phyloP scores from a whole-genome alignment of 805 yeast genomes.

The Scheffersomyces amazonensis region DNA sequence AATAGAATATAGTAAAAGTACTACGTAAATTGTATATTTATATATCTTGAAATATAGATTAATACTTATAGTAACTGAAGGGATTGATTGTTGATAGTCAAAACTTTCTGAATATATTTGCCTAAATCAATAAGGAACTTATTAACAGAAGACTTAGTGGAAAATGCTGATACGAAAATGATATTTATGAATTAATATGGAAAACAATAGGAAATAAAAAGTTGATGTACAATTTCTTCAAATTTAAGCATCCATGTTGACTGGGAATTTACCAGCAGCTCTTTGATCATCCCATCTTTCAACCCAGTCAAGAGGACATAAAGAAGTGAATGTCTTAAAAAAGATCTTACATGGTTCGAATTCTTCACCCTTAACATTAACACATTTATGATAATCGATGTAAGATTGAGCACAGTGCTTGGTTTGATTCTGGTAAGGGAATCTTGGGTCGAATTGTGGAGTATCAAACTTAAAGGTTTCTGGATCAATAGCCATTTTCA shows the following conservation, averaged over 20 bases:
- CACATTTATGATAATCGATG: constrained; percentile 97
- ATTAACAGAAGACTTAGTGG: not conserved
- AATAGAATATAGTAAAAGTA: too few species aligned
- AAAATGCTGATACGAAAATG: too few species aligned
- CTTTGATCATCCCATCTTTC: constrained; percentile 89
- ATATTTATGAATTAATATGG: too few species aligned
- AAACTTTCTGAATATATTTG: too few species aligned
- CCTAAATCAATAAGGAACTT: not conserved
- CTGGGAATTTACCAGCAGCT: constrained; percentile 48
- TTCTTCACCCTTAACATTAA: constrained; percentile 95
- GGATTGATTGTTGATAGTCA: too few species aligned
- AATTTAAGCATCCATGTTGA: constrained; percentile 28
- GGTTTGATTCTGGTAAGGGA: constrained; percentile 97
- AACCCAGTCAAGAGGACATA: constrained; percentile 83
- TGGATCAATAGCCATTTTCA: constrained; percentile 34
- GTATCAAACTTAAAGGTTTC: constrained; percentile 41
- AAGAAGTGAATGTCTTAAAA: constrained; percentile 83
- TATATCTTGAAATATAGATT: too few species aligned
- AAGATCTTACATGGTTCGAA: constrained; percentile 97
- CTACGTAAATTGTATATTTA: too few species aligned
- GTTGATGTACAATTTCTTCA: not conserved
- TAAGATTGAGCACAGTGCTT: constrained; percentile 98
- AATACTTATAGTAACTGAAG: too few species aligned
- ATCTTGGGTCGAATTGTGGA: constrained; percentile 77
- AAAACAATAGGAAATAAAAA: too few species aligned